Evolutionary conservation across 495 filamentous ascomycete genomes (phyloP).

Genomic region (Neurospora sublineolata): DNA sequence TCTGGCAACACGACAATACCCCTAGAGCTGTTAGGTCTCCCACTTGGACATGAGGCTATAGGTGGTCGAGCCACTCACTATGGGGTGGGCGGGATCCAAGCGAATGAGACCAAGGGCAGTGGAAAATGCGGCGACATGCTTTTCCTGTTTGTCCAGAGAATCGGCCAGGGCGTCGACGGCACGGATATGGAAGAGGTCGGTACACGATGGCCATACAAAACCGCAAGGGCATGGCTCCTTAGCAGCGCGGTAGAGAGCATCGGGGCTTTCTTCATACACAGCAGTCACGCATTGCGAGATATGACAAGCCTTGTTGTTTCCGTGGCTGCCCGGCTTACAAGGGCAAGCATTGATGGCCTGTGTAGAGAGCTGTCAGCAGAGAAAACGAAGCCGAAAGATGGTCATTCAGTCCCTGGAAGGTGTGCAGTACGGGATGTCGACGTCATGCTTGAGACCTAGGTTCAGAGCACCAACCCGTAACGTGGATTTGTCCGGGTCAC

Average conservation of each 20-base stretch:
- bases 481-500: neutral
- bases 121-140: constrained; percentile 13
- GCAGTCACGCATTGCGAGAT: constrained; percentile 12
- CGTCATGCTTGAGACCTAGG: neutral
- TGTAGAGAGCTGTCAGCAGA: neutral
- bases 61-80: constrained; percentile 3
- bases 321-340: constrained; percentile 9
- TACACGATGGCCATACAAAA: constrained; percentile 15
- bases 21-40: constrained; percentile 6
- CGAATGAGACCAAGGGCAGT: constrained; percentile 16
- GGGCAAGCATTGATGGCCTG: constrained; percentile 12
- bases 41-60: neutral
- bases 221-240: constrained; percentile 13
- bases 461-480: neutral
- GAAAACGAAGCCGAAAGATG: neutral
- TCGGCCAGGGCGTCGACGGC: constrained; percentile 14
- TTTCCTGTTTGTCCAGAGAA: constrained; percentile 6
- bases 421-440: neutral
- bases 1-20: constrained; percentile 19
- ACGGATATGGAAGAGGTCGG: constrained; percentile 5
- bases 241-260: constrained; percentile 4
- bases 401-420: neutral
- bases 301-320: constrained; percentile 18
- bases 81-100: constrained; percentile 10
- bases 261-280: constrained; percentile 2